A percentile compares a stretch with the other conserved stretches of the same genome.
Conservation (phyloP, 2,329 filamentous ascomycete species). For the Alternaria dauci region DNA sequence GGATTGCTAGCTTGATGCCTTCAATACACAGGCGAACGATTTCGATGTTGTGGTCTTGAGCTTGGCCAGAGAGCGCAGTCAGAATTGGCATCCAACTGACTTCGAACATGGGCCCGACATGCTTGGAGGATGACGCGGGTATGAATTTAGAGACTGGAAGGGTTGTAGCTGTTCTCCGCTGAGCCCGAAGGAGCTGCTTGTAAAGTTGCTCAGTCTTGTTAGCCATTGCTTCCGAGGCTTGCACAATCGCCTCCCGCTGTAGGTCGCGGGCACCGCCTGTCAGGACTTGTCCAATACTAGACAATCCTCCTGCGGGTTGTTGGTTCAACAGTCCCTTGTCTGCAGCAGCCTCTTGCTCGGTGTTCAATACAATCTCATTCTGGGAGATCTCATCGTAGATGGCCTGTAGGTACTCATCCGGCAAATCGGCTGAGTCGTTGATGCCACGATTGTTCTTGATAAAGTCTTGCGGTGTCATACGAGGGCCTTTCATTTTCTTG, state of each 20-base stretch:
- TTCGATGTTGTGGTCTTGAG: slow-evolving; percentile 93
- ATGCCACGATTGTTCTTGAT: slow-evolving; percentile 99
- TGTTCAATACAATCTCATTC: slow-evolving; percentile 94
- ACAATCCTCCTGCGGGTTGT: slow-evolving; percentile 71
- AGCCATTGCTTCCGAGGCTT: slow-evolving; percentile 94
- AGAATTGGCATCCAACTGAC: slow-evolving; percentile 99
- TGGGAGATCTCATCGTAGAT: slow-evolving; percentile 92
- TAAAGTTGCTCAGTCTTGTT: slow-evolving; percentile 85
- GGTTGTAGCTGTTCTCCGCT: slow-evolving; percentile 80
- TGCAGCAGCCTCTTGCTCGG: slow-evolving; percentile 87
- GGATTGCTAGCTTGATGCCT: slow-evolving; percentile 91
- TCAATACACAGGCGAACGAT: slow-evolving; percentile 93
- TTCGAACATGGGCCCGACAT: slow-evolving; percentile 98
- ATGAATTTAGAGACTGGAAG: slow-evolving; percentile 78
- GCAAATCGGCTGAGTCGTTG: slow-evolving; percentile 93
- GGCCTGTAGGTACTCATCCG: slow-evolving; percentile 85
- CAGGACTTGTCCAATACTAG: slow-evolving; percentile 85
- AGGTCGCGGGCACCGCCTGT: slow-evolving; percentile 92
- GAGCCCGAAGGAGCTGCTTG: slow-evolving; percentile 89
- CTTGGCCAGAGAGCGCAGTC: slow-evolving; percentile 89
- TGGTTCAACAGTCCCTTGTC: slow-evolving; percentile 70
- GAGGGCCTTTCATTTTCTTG: slow-evolving; percentile 76
- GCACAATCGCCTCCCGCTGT: slow-evolving; percentile 89
- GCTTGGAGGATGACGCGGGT: slow-evolving; percentile 89
- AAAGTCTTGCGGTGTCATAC: slow-evolving; percentile 97